These are phyloP conservation scores for Corynascus novoguineensis DNA, from an alignment of 495 filamentous ascomycete species.

Conservation along the genomic window DNA sequence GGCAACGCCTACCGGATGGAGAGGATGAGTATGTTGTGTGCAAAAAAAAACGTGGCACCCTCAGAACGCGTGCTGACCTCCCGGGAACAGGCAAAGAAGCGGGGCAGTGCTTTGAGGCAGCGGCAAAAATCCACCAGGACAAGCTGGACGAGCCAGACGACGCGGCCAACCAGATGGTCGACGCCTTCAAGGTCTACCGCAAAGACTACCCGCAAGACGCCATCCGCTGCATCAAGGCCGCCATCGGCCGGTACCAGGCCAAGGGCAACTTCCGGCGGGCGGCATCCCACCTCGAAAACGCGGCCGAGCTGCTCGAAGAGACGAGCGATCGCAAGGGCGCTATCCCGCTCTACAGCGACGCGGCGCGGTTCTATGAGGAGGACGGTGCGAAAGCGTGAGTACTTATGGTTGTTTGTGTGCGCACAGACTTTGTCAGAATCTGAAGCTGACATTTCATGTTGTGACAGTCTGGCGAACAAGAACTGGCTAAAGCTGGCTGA, in stretches of 20 bases:
- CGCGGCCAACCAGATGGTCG: constrained; percentile 66
- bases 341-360: constrained; percentile 69
- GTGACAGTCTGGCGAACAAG: constrained; percentile 73
- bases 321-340: constrained; percentile 70
- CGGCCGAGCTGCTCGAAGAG: constrained; percentile 82
- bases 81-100: constrained; percentile 63
- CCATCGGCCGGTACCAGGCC: constrained; percentile 71
- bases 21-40: constrained; percentile 52
- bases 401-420: neutral
- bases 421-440: too few species aligned
- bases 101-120: constrained; percentile 71
- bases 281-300: constrained; percentile 77
- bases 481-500: constrained; percentile 85
- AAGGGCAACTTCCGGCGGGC: constrained; percentile 86
- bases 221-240: constrained; percentile 63
- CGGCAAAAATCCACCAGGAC: constrained; percentile 65
- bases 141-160: constrained; percentile 85
- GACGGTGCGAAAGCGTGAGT: constrained; percentile 82
- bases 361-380: constrained; percentile 79
- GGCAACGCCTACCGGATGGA: constrained; percentile 76
- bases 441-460: constrained; percentile 16
- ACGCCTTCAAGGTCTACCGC: constrained; percentile 80
- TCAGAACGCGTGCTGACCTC: constrained; percentile 8
- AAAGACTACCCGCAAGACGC: constrained; percentile 75
- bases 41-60: neutral